Percentiles rank a stretch among this genome's conserved stretches.
phyloP scores from a whole-genome alignment of 139 green algal species.

The Volvox africanus region DNA sequence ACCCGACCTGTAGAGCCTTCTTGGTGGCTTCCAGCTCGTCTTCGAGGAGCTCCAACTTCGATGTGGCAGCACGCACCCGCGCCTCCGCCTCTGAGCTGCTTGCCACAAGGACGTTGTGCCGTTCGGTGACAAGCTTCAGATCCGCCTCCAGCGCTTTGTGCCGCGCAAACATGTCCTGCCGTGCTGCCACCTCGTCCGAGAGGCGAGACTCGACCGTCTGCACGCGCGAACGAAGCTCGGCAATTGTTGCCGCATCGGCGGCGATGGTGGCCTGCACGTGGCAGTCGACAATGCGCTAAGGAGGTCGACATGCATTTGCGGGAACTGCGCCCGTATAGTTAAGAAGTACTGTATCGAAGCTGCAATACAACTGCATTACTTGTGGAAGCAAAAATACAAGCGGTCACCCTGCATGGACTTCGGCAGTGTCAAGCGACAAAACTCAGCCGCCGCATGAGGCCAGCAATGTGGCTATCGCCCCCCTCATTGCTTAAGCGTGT shows the following conservation, averaged over 20 bases:
- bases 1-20: slow-evolving; percentile 45
- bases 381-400: no score
- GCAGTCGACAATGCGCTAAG: no score
- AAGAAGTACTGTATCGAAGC: no score
- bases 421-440: no score
- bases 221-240: slow-evolving; percentile 46
- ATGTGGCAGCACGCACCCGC: neutral
- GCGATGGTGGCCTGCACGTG: slow-evolving; percentile 39
- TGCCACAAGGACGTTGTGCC: neutral
- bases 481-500: no score
- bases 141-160: slow-evolving; percentile 40
- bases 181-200: slow-evolving; percentile 5
- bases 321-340: no score
- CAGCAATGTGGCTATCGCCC: no score
- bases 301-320: no score
- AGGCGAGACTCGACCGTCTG: slow-evolving; percentile 38
- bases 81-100: slow-evolving; percentile 39
- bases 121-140: neutral
- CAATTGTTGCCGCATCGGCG: slow-evolving; percentile 43
- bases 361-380: no score
- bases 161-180: slow-evolving; percentile 35
- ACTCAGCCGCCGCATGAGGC: no score
- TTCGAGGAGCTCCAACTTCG: slow-evolving; percentile 36
- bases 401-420: no score
- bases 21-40: slow-evolving; percentile 40